phyloP scores from a whole-genome alignment of 164 flowering plant genomes.

The Tinospora cordifolia region DNA sequence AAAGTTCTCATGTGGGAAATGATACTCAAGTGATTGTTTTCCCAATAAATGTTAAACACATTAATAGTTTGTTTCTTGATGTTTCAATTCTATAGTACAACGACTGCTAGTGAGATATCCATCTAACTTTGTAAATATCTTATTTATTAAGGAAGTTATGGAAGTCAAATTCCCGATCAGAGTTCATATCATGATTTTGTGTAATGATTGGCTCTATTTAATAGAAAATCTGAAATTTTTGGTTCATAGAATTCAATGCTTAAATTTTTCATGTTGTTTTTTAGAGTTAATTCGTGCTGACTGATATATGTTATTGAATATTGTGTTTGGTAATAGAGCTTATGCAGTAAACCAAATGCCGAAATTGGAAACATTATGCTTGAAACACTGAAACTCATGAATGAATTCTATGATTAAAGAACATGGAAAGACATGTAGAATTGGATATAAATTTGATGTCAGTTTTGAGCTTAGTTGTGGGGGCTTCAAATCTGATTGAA shows the following conservation, averaged over 20 bases:
- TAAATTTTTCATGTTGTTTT: neutral
- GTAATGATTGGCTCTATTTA: neutral
- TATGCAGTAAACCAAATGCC: constrained; percentile 24
- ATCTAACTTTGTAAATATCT: neutral
- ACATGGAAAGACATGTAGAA: too few relatives aligned
- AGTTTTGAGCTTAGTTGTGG: too few relatives aligned
- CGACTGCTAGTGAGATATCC: neutral
- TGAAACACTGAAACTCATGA: too few relatives aligned
- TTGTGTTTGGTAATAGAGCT: constrained; percentile 31
- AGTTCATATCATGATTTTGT: neutral
- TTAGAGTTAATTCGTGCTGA: neutral
- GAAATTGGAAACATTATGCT: constrained; percentile 33
- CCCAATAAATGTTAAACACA: neutral
- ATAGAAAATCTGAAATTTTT: neutral
- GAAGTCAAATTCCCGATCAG: neutral
- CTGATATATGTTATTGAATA: constrained; percentile 7
- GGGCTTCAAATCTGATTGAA: too few relatives aligned
- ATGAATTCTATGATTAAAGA: too few relatives aligned
- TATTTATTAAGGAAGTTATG: neutral
- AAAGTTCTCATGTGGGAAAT: constrained; percentile 29
- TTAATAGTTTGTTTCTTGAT: neutral
- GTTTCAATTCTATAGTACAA: neutral
- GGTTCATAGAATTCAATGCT: neutral
- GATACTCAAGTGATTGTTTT: constrained; percentile 30
- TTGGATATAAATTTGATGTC: too few relatives aligned